These are phyloP conservation scores for Gloeophyllum trabeum DNA, from an alignment of 768 basidiomycete genomes.

Conservation along the genomic window DNA sequence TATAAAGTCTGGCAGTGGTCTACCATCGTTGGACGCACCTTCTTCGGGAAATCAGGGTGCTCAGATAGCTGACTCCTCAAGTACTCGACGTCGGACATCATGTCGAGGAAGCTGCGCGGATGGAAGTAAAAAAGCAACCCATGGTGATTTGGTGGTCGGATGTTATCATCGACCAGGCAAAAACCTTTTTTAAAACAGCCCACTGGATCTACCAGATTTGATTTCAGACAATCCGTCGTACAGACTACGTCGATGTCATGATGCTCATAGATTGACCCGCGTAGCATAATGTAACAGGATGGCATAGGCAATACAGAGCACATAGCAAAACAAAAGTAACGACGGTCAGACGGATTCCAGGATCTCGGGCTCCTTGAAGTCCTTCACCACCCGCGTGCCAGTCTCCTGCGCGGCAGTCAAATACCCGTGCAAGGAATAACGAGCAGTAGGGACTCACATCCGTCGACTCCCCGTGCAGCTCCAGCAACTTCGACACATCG, in stretches of 20 bases:
- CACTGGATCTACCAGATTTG: too few species aligned
- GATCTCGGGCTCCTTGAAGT: constrained; percentile 97
- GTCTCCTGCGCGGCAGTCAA: constrained; percentile 54
- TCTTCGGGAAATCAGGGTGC: constrained; percentile 81
- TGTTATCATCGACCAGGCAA: too few species aligned
- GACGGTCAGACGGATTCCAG: constrained; percentile 74
- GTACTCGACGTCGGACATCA: constrained; percentile 69
- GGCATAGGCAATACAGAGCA: constrained; percentile 1
- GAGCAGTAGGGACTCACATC: constrained; percentile 49
- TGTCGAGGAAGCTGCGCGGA: not conserved
- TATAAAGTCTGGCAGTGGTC: not conserved
- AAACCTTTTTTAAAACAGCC: too few species aligned
- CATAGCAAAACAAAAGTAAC: constrained; percentile 7
- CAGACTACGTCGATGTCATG: constrained; percentile 2
- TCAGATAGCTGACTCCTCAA: constrained; percentile 48
- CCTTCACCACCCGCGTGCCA: constrained; percentile 86
- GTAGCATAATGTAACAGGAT: constrained; percentile 21
- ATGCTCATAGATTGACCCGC: constrained; percentile 29
- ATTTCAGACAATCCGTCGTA: too few species aligned
- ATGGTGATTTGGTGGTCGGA: too few species aligned
- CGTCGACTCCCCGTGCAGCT: constrained; percentile 91
- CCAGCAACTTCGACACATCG: constrained; percentile 89
- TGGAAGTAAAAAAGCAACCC: too few species aligned
- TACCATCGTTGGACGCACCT: constrained; percentile 26
- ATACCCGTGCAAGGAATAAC: not conserved